Conservation (phyloP, 768 basidiomycete species). For the Kwoniella bestiolae region DNA sequence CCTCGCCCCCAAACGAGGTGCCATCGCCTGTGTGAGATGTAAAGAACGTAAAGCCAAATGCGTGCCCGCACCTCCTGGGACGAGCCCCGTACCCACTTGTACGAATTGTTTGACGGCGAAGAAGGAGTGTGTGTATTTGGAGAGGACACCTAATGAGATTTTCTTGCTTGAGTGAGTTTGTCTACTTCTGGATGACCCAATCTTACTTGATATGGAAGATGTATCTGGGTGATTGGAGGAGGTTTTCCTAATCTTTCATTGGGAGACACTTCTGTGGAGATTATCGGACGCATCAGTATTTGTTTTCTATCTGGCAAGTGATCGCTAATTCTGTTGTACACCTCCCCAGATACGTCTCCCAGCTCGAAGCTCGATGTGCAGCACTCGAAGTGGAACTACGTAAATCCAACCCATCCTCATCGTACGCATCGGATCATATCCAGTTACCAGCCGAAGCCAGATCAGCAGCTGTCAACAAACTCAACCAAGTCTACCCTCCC, state of each 20-base stretch:
- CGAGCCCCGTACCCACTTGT: slow-evolving; percentile 38
- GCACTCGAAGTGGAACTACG: slow-evolving; percentile 39
- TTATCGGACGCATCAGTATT: too few species aligned
- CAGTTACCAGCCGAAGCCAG: slow-evolving; percentile 33
- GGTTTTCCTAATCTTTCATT: too few species aligned
- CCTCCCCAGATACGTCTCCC: slow-evolving; percentile 37
- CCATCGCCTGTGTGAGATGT: slow-evolving; percentile 44
- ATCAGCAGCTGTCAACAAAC: slow-evolving; percentile 36
- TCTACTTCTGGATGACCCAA: too few species aligned
- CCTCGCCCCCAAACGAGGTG: slow-evolving; percentile 32
- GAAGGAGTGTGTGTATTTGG: slow-evolving; percentile 40
- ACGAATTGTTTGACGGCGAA: slow-evolving; percentile 36
- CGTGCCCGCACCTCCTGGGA: slow-evolving; percentile 42
- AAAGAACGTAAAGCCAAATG: slow-evolving; percentile 49
- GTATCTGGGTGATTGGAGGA: too few species aligned
- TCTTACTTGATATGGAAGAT: too few species aligned
- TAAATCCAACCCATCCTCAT: slow-evolving; percentile 24
- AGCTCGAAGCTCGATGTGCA: slow-evolving; percentile 39
- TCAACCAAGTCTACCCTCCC: slow-evolving; percentile 37
- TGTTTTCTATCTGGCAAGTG: background rate
- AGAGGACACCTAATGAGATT: slow-evolving; percentile 46
- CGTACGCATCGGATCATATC: slow-evolving; percentile 28
- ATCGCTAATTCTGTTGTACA: background rate
- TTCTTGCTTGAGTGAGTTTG: slow-evolving; percentile 46
- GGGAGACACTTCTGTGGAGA: too few species aligned